phyloP scores from a whole-genome alignment of 345 rosid species.

The Nasturtium officinale region DNA sequence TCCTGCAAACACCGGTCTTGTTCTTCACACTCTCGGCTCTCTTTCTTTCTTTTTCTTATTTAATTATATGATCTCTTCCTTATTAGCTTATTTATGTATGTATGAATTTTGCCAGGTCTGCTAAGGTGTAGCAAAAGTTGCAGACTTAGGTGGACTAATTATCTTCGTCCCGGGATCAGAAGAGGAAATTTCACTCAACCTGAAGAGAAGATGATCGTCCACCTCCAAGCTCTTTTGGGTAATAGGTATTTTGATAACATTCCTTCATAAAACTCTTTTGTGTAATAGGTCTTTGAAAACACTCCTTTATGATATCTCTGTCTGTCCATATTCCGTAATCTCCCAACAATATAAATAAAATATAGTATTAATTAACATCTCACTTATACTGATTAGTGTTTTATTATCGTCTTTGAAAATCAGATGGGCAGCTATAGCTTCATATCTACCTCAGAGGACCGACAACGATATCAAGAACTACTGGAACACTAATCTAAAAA shows the following conservation, averaged over 20 bases:
- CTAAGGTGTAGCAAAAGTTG: conserved; percentile 98
- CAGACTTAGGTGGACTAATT: conserved; percentile 97
- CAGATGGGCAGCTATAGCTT: conserved; percentile 99
- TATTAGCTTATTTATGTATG: background rate
- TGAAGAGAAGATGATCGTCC: conserved; percentile 93
- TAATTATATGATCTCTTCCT: background rate
- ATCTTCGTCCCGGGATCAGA: conserved; percentile 90
- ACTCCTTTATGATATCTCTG: background rate
- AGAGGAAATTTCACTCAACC: conserved; percentile 85
- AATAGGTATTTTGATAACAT: conserved; percentile 56
- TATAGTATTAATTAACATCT: background rate
- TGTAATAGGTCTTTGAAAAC: conserved; percentile 69
- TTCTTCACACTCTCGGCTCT: background rate
- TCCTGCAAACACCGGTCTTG: conserved; percentile 74
- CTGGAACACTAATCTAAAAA: conserved; percentile 92
- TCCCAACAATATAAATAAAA: background rate
- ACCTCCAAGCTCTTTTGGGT: conserved; percentile 96
- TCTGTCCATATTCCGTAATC: background rate
- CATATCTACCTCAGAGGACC: conserved; percentile 94
- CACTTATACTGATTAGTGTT: background rate
- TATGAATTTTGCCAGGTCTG: conserved; percentile 58
- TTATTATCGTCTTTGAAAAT: conserved; percentile 3
- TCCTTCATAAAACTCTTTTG: conserved; percentile 64
- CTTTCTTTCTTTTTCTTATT: background rate
- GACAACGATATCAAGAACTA: conserved; percentile 93